phyloP scores from a whole-genome alignment of 2,329 filamentous ascomycete genomes.

The Cytospora mali region DNA sequence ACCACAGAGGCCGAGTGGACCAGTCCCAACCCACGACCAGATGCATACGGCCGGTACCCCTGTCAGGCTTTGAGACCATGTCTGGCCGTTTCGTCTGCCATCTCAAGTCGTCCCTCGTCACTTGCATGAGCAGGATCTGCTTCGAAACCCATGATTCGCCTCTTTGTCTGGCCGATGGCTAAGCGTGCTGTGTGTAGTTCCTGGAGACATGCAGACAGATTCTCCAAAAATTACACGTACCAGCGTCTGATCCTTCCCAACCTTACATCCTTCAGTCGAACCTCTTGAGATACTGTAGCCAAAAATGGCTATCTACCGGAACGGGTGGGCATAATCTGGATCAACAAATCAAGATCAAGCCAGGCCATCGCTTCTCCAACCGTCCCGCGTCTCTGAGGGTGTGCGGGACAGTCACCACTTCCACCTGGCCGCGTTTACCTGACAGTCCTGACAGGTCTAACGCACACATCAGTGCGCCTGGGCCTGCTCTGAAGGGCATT shows the following conservation, averaged over 20 bases:
- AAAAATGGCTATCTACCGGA: neutral
- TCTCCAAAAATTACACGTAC: neutral
- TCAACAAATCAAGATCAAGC: neutral
- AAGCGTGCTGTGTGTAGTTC: neutral
- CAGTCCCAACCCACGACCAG: neutral
- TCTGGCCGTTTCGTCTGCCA: neutral
- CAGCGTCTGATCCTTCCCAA: slow-evolving; percentile 9
- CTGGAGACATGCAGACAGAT: neutral
- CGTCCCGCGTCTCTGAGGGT: neutral
- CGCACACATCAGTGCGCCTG: neutral
- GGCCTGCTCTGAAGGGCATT: neutral
- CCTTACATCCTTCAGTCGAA: slow-evolving; percentile 2
- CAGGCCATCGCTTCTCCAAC: neutral
- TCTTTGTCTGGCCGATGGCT: neutral
- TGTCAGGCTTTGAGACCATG: neutral
- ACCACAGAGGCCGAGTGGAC: neutral
- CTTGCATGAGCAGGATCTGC: slow-evolving; percentile 15
- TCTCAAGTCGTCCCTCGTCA: neutral
- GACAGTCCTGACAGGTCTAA: neutral
- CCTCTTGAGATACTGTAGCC: neutral
- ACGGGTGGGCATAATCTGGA: neutral
- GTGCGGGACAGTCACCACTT: neutral
- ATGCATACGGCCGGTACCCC: slow-evolving; percentile 12
- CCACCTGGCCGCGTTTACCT: neutral
- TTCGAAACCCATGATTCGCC: neutral